Base-by-base conservation (phyloP, 1,284 basidiomycete species). In the Sphaerobolus stellatus region DNA sequence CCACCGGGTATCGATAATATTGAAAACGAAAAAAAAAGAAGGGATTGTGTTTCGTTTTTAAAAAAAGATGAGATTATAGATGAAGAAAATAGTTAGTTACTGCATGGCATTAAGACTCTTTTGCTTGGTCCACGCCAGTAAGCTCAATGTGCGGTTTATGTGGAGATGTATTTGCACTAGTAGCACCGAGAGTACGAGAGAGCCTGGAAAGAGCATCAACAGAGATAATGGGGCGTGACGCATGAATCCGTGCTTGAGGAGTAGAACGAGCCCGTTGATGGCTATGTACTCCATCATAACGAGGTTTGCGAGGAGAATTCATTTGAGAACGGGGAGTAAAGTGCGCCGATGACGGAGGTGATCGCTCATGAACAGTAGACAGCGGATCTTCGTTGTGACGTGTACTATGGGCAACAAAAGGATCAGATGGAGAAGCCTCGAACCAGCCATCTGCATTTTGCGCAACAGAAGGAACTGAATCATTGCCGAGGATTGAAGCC, bases 211-310 rank as follows among this genome's bases (percentile, higher is more conserved):
- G 77, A 2, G 86, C 87, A 50, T 82, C 84, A 14, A 75, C 81
- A 6, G 83, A 85, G 60, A 90, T 78, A 40, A 89, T 75, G 18
- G 87, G 86, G 8, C 86, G 77, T n/a, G 75, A 70, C 22, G 71
- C 59, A 61, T 83, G 78, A 20, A 71, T 53, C 14, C 52, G 68
- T 20, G 63, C 67, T 49, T 83, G 80, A n/a, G 84, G 82, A 14
- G 84, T 77, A 0, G 86, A 88, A 59, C 83, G 84, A 43, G 81
- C 84, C 33, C 85, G 79, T 13, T 73, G 66, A 64, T 87, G 83
- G 22, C 59, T 54, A n/a, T n/a, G n/a, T n/a, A n/a, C n/a, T n/a
- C n/a, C n/a, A n/a, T n/a, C n/a, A n/a, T n/a, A n/a, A n/a, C n/a
- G n/a, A n/a, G 13, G 70, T 66, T 24, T 72, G 72, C 27, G 71